phyloP scores from a whole-genome alignment of 2,329 filamentous ascomycete genomes.

The Phaeosphaeriaceae sp. region DNA sequence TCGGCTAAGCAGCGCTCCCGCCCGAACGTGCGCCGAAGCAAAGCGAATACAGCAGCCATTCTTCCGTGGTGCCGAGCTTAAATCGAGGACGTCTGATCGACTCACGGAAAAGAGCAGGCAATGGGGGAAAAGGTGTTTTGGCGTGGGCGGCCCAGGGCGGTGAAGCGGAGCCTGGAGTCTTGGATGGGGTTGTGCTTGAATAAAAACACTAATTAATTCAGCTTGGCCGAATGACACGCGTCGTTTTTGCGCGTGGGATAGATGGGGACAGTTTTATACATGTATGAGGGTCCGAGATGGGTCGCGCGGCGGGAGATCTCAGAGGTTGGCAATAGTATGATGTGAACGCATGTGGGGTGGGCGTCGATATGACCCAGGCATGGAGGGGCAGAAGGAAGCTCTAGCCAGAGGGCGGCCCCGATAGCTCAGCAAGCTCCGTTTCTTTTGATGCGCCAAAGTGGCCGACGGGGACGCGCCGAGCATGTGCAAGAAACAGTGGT shows the following conservation, averaged over 20 bases:
- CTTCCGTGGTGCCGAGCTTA: slow-evolving; percentile 33
- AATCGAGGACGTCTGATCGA: slow-evolving; percentile 4
- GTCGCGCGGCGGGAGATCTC: slow-evolving; percentile 15
- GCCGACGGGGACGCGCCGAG: slow-evolving; percentile 23
- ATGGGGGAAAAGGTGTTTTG: slow-evolving; percentile 4
- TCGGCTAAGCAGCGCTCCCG: slow-evolving; percentile 17
- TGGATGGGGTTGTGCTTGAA: slow-evolving; percentile 5
- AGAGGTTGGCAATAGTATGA: slow-evolving; percentile 23
- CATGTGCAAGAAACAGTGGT: slow-evolving; percentile 17
- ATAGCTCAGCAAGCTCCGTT: slow-evolving; percentile 25
- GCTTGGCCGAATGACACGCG: slow-evolving; percentile 19
- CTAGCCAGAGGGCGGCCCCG: slow-evolving; percentile 27
- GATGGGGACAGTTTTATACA: slow-evolving; percentile 22
- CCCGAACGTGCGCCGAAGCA: slow-evolving; percentile 31
- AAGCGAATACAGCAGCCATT: slow-evolving; percentile 26
- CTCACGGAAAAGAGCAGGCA: slow-evolving; percentile 26
- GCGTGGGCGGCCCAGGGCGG: slow-evolving; percentile 4
- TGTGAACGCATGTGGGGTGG: slow-evolving; percentile 18
- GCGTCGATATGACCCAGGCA: slow-evolving; percentile 14
- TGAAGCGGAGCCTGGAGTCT: slow-evolving; percentile 4
- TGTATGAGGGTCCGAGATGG: slow-evolving; percentile 21
- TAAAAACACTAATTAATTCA: slow-evolving; percentile 9
- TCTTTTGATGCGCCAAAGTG: slow-evolving; percentile 30
- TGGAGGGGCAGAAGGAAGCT: slow-evolving; percentile 28
- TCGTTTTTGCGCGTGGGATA: slow-evolving; percentile 30